Conservation (phyloP, 1,284 basidiomycete species). For the Cutaneotrichosporon cutaneum region DNA sequence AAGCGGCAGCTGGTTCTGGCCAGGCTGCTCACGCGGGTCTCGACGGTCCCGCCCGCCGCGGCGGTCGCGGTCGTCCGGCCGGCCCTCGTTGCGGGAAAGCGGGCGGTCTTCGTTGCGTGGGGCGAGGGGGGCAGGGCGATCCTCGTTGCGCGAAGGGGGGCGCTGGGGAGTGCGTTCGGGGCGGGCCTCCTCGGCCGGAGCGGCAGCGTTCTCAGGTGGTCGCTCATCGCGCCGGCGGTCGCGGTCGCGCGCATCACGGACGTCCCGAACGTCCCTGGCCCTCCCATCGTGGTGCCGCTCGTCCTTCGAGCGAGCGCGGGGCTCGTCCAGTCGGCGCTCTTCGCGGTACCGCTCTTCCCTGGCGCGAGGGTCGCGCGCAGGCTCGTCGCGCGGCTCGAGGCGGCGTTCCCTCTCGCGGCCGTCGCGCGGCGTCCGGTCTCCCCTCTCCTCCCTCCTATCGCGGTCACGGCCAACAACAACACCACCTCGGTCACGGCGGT, state of each 20-base stretch:
- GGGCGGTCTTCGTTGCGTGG: not conserved
- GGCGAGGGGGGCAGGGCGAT: not conserved
- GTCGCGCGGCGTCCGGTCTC: constrained; percentile 6
- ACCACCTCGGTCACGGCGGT: constrained; percentile 11
- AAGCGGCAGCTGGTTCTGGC: not conserved
- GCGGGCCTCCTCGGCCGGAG: constrained; percentile 2
- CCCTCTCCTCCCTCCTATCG: constrained; percentile 1
- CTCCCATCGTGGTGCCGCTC: not conserved
- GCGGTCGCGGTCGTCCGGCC: not conserved
- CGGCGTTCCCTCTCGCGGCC: constrained; percentile 4
- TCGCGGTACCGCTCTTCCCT: constrained; percentile 6
- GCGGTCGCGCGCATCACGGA: constrained; percentile 6
- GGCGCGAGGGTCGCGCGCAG: not conserved
- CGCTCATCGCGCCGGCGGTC: constrained; percentile 11
- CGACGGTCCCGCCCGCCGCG: not conserved
- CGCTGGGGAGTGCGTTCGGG: not conserved
- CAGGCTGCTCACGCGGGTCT: not conserved
- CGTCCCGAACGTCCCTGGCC: not conserved
- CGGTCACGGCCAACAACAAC: constrained; percentile 12
- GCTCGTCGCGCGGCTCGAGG: constrained; percentile 9
- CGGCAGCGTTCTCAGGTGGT: not conserved
- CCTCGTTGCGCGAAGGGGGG: not conserved
- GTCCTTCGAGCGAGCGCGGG: constrained; percentile 6
- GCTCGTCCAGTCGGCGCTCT: not conserved
- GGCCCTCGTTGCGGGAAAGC: not conserved